Percentiles rank a stretch among this genome's conserved stretches.
Evolutionary conservation across 2,329 filamentous ascomycete genomes (phyloP).

Genomic region (Pseudocercospora vitis): DNA sequence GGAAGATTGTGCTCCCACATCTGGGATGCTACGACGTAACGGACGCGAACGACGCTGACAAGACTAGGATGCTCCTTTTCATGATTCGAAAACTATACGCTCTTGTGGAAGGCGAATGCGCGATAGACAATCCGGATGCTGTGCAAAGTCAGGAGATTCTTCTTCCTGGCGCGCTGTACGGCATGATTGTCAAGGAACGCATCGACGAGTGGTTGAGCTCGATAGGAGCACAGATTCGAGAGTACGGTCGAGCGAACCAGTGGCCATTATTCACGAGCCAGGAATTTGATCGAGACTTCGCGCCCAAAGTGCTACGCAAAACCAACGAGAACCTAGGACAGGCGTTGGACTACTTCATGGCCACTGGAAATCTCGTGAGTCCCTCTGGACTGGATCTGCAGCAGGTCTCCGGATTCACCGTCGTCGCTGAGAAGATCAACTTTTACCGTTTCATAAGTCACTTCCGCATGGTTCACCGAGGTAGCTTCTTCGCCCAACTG

Average conservation of each 20-base stretch:
- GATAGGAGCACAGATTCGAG: conserved; percentile 46
- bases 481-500: conserved; percentile 95
- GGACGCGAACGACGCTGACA: conserved; percentile 80
- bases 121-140: conserved; percentile 93
- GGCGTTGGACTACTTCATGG: conserved; percentile 89
- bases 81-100: conserved; percentile 97
- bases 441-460: conserved; percentile 98
- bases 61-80: conserved; percentile 90
- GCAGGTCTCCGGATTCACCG: conserved; percentile 90
- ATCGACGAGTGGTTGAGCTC: conserved; percentile 86
- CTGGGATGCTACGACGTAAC: conserved; percentile 83
- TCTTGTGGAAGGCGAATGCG: conserved; percentile 86
- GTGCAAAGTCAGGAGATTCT: conserved; percentile 95
- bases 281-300: conserved; percentile 77
- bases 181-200: conserved; percentile 92
- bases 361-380: conserved; percentile 90
- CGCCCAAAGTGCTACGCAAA: conserved; percentile 71
- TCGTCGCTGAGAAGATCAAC: conserved; percentile 98
- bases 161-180: conserved; percentile 88
- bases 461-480: conserved; percentile 98
- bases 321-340: conserved; percentile 88
- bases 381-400: conserved; percentile 91
- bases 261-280: conserved; percentile 67
- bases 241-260: conserved; percentile 56
- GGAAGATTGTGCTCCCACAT: conserved; percentile 87